Evolutionary conservation across 192 early-diverging fungal genomes (phyloP).

Genomic region (Backusella liffmaniae): DNA sequence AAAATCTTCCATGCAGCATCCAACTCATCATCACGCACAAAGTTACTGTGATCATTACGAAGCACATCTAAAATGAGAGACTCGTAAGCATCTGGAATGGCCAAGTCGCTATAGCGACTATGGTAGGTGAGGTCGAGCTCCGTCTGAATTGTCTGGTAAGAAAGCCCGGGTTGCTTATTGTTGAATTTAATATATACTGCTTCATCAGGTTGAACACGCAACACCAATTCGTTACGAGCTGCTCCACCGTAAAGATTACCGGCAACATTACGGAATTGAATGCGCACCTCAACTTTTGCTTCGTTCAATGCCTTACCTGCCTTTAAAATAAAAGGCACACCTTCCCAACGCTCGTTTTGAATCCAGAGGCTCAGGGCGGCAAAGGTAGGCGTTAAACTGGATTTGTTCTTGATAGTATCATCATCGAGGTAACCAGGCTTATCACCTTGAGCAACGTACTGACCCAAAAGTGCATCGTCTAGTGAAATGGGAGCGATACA

Average conservation of each 20-base stretch:
- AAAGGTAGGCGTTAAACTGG: conserved; percentile 88
- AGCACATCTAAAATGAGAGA: conserved; percentile 90
- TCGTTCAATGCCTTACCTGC: conserved; percentile 90
- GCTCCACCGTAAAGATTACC: conserved; percentile 75
- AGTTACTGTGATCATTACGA: conserved; percentile 92
- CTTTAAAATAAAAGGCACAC: conserved; percentile 86
- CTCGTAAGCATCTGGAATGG: conserved; percentile 98
- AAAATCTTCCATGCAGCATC: conserved; percentile 98
- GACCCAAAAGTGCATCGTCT: conserved; percentile 89
- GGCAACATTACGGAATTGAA: conserved; percentile 94
- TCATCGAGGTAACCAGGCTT: conserved; percentile 94
- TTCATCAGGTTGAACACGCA: conserved; percentile 93
- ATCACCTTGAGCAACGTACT: conserved; percentile 83
- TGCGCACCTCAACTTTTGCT: conserved; percentile 91
- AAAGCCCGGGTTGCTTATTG: conserved; percentile 93
- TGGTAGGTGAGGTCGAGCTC: conserved; percentile 95
- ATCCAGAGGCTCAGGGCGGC: conserved; percentile 86
- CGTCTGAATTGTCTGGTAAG: conserved; percentile 77
- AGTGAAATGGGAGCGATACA: conserved; percentile 72
- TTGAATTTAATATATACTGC: conserved; percentile 96
- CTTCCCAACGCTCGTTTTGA: conserved; percentile 95
- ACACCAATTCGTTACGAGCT: conserved; percentile 92
- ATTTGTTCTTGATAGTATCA: conserved; percentile 70
- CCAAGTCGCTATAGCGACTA: conserved; percentile 79
- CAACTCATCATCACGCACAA: conserved; percentile 90